A percentile compares a stretch with the other conserved stretches of the same genome.
Evolutionary conservation across 176 grass and related monocot species (phyloP).

Genomic region (Musa acuminata): DNA sequence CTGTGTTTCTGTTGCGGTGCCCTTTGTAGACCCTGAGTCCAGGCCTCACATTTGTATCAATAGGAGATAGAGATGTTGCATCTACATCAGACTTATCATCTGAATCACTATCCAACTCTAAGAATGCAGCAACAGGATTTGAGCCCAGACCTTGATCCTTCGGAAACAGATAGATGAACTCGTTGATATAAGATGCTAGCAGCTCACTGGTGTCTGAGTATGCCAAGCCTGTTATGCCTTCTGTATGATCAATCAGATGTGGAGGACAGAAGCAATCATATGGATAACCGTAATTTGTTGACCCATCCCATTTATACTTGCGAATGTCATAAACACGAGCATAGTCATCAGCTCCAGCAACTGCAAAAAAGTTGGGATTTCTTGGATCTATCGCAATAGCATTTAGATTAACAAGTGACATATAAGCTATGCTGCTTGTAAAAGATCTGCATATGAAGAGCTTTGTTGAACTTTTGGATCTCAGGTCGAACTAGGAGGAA

Average conservation of each 20-base stretch:
- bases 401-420: conserved; percentile 16
- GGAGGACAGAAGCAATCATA: conserved; percentile 38
- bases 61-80: conserved; percentile 7
- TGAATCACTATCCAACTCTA: conserved; percentile 15
- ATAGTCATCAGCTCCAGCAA: conserved; percentile 50
- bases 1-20: conserved; percentile 36
- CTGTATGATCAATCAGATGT: conserved; percentile 18
- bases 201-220: conserved; percentile 61
- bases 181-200: conserved; percentile 47
- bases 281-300: conserved; percentile 20
- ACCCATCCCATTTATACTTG: conserved; percentile 40
- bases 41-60: conserved; percentile 13
- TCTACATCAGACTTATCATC: conserved; percentile 4
- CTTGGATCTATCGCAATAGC: conserved; percentile 59
- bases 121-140: conserved; percentile 27
- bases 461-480: conserved; percentile 23
- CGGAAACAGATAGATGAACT: conserved; percentile 62
- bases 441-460: conserved; percentile 32
- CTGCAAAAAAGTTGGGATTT: conserved; percentile 39
- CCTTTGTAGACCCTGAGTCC: conserved; percentile 32
- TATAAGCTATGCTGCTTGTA: not conserved
- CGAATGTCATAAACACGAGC: conserved; percentile 53
- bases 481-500: conserved; percentile 57
- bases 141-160: conserved; percentile 43
- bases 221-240: conserved; percentile 66